A percentile compares a stretch with the other conserved stretches of the same genome.
Conservation (phyloP, 305 asterid genomes). For the Solanum chacoense region DNA sequence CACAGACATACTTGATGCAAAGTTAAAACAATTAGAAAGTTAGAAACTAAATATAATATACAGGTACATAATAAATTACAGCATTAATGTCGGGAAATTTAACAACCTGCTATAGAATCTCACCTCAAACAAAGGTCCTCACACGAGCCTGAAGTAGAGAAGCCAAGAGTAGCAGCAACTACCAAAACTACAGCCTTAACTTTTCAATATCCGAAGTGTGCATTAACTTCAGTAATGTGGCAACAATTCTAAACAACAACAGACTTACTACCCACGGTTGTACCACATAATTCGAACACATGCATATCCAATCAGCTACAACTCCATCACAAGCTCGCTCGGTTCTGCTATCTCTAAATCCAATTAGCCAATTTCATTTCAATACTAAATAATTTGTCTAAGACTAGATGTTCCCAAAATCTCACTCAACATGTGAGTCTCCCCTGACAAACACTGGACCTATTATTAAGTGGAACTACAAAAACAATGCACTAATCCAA, state of each 20-base stretch:
- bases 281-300: not conserved
- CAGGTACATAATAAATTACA: not conserved
- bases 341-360: not conserved
- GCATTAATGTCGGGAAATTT: not conserved
- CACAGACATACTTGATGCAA: not conserved
- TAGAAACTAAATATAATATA: not conserved
- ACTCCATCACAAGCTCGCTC: not conserved
- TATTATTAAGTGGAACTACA: not conserved
- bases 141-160: not conserved
- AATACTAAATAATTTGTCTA: not conserved
- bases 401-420: not conserved
- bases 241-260: not conserved
- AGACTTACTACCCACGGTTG: not conserved
- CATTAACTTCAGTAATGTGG: not conserved
- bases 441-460: not conserved
- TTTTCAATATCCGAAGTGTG: not conserved
- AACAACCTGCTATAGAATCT: not conserved
- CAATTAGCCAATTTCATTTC: not conserved
- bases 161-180: not conserved
- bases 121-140: not conserved
- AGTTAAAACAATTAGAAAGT: not conserved
- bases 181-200: not conserved
- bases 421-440: not conserved
- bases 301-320: not conserved
- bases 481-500: not conserved